Percentiles rank a stretch among this genome's conserved stretches.
Conservation (phyloP, 2,329 filamentous ascomycete species). For the Sarocladium kiliense region DNA sequence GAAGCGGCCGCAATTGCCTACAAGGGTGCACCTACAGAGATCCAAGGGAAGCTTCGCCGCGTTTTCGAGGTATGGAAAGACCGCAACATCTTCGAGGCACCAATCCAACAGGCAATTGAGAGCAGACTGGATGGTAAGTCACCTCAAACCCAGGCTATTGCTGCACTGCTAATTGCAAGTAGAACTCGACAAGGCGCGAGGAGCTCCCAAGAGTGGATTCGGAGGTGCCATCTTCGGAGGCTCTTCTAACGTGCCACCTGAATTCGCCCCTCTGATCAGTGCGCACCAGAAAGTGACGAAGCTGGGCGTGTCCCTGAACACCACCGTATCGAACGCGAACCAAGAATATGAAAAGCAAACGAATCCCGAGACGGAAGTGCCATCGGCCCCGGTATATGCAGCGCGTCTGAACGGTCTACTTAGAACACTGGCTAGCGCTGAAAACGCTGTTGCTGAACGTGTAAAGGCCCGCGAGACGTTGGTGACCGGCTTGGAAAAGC, state of each 20-base stretch:
- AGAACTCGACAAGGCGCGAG: conserved; percentile 61
- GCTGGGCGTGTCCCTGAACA: conserved; percentile 61
- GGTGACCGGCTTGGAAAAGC: conserved; percentile 74
- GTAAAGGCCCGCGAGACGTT: conserved; percentile 79
- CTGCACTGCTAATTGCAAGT: conserved; percentile 14
- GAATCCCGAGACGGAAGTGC: conserved; percentile 61
- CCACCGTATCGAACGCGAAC: conserved; percentile 64
- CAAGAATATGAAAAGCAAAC: conserved; percentile 81
- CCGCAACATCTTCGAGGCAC: conserved; percentile 73
- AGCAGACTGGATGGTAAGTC: conserved; percentile 69
- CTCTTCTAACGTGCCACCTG: conserved; percentile 60
- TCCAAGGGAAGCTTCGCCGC: conserved; percentile 80
- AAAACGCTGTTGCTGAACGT: conserved; percentile 82
- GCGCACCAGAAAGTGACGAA: conserved; percentile 72
- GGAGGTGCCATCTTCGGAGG: conserved; percentile 54
- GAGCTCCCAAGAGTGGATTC: conserved; percentile 45
- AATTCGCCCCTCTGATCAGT: conserved; percentile 70
- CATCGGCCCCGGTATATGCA: conserved; percentile 85
- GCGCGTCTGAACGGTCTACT: conserved; percentile 85
- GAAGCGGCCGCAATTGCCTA: conserved; percentile 90
- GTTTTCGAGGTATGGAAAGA: conserved; percentile 95
- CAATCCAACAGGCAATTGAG: conserved; percentile 79
- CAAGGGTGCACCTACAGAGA: conserved; percentile 78
- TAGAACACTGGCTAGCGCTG: conserved; percentile 81
- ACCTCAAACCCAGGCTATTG: not conserved